A percentile compares a stretch with the other conserved stretches of the same genome.
Evolutionary conservation across 2,329 filamentous ascomycete genomes (phyloP).

Genomic region (Alternaria sp.): DNA sequence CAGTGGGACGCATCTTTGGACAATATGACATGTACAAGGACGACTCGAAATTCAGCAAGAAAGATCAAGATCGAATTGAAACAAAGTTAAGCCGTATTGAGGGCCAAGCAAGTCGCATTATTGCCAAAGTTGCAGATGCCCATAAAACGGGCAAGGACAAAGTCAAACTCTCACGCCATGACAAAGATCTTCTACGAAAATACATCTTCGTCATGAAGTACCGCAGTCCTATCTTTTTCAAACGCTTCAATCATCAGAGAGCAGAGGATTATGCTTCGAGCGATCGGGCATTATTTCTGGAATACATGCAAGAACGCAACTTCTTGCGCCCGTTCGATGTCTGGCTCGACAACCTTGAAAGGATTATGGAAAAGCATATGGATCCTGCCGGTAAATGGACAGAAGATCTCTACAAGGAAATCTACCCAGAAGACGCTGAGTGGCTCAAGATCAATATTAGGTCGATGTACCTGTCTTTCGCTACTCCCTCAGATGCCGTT

Average conservation of each 20-base stretch:
- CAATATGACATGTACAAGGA: neutral
- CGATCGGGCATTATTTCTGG: constrained; percentile 32
- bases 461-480: constrained; percentile 31
- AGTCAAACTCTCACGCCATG: constrained; percentile 43
- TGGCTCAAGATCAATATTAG: constrained; percentile 42
- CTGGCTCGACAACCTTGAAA: constrained; percentile 47
- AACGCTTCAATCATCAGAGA: constrained; percentile 49
- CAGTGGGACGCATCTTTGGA: neutral
- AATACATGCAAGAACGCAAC: constrained; percentile 44
- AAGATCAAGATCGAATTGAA: neutral
- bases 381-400: constrained; percentile 33
- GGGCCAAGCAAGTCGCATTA: neutral
- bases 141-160: constrained; percentile 15
- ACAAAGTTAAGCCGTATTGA: neutral
- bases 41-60: neutral
- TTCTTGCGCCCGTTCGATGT: constrained; percentile 43
- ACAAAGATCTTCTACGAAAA: constrained; percentile 54
- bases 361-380: constrained; percentile 30
- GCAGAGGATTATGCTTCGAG: constrained; percentile 45
- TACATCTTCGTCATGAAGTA: constrained; percentile 60
- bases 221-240: constrained; percentile 48
- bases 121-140: constrained; percentile 25
- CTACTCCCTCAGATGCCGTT: neutral
- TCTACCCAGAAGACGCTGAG: constrained; percentile 42
- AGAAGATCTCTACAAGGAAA: constrained; percentile 24